These are phyloP conservation scores for Hyparrhenia diplandra DNA, from an alignment of 176 grass and related monocot species.

Conservation along the genomic window DNA sequence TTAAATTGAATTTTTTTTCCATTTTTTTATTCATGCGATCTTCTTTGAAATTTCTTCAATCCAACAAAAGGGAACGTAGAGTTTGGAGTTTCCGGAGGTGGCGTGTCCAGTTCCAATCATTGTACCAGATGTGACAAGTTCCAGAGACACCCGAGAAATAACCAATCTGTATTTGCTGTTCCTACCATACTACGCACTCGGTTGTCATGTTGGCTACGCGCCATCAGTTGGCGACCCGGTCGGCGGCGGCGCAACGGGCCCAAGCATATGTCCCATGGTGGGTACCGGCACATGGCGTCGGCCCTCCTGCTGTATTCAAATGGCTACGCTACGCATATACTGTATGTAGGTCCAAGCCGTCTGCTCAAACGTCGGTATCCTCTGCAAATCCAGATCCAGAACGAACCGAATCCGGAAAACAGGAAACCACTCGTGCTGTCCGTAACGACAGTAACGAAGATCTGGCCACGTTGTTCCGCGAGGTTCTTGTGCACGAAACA, in stretches of 20 bases:
- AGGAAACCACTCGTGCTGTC: no score
- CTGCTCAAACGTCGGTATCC: background rate
- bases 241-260: slow-evolving; percentile 25
- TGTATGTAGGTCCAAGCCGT: background rate
- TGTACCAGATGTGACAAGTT: no score
- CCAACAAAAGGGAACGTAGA: no score
- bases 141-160: no score
- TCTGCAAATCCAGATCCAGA: background rate
- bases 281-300: slow-evolving; percentile 28
- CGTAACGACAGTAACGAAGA: background rate
- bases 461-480: background rate
- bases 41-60: no score
- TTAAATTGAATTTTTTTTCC: no score
- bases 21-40: no score
- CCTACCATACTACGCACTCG: background rate
- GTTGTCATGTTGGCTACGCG: background rate
- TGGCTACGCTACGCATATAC: background rate
- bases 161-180: no score
- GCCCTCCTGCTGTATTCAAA: slow-evolving; percentile 11
- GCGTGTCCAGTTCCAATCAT: no score
- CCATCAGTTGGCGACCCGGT: slow-evolving; percentile 22
- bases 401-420: background rate
- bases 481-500: slow-evolving; percentile 23
- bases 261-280: no score
- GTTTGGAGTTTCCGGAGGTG: no score